phyloP scores from a whole-genome alignment of 371 early-diverging fungal species.

The Mucor racemosus region DNA sequence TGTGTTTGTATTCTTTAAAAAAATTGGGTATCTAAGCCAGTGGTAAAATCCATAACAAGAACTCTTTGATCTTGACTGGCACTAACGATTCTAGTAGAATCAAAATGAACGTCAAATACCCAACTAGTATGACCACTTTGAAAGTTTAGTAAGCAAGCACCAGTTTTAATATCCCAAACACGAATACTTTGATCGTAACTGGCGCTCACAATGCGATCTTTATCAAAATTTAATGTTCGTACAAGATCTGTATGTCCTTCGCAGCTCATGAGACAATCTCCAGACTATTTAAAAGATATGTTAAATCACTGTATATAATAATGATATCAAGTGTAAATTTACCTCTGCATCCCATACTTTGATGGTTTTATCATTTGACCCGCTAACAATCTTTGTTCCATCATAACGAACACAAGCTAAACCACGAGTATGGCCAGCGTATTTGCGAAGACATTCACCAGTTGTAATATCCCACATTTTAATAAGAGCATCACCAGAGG shows the following conservation, averaged over 20 bases:
- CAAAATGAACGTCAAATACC: slow-evolving; percentile 95
- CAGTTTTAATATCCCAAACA: slow-evolving; percentile 84
- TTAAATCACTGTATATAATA: neutral
- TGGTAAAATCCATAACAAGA: slow-evolving; percentile 82
- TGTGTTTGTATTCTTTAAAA: neutral
- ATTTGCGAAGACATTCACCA: slow-evolving; percentile 69
- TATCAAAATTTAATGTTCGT: slow-evolving; percentile 82
- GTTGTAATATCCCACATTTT: slow-evolving; percentile 88
- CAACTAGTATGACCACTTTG: slow-evolving; percentile 84
- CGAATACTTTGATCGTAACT: slow-evolving; percentile 95
- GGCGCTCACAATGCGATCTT: slow-evolving; percentile 57
- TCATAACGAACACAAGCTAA: slow-evolving; percentile 95
- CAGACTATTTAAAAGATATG: slow-evolving; percentile 54
- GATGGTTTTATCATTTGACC: slow-evolving; percentile 95
- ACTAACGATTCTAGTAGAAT: slow-evolving; percentile 77
- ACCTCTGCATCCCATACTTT: slow-evolving; percentile 89
- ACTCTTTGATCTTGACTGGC: slow-evolving; percentile 82
- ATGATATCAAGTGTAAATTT: slow-evolving; percentile 6
- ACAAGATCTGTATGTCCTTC: slow-evolving; percentile 91
- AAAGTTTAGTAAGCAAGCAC: slow-evolving; percentile 60
- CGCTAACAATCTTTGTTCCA: slow-evolving; percentile 88
- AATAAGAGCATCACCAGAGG: slow-evolving; percentile 86
- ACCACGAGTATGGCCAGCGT: slow-evolving; percentile 81
- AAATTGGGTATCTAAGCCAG: slow-evolving; percentile 56
- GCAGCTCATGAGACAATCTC: slow-evolving; percentile 66